These are phyloP conservation scores for Xylaria intraflava DNA, from an alignment of 495 filamentous ascomycete genomes.

Conservation along the genomic window DNA sequence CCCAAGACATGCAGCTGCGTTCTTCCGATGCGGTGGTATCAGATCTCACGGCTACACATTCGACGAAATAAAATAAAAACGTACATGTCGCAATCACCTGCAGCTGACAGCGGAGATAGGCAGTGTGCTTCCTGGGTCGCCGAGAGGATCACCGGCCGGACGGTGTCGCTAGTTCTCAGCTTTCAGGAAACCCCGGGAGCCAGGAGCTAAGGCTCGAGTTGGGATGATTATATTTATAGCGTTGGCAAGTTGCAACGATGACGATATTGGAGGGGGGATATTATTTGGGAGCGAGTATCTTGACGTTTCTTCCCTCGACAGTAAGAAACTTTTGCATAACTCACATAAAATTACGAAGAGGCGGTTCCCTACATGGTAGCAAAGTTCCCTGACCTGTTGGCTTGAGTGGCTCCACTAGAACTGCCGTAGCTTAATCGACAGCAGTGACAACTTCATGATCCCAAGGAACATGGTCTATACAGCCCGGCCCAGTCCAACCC, in stretches of 20 bases:
- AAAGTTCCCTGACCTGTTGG: neutral
- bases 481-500: neutral
- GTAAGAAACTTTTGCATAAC: neutral
- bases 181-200: neutral
- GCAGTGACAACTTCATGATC: constrained; percentile 4
- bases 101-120: constrained; percentile 8
- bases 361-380: neutral
- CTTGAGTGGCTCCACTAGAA: neutral
- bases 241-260: too few relatives aligned
- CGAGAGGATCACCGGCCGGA: neutral
- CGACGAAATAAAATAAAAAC: constrained; percentile 12
- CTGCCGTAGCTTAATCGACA: constrained; percentile 1
- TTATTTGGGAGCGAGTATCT: neutral
- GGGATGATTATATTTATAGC: too few relatives aligned
- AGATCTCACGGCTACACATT: constrained; percentile 9
- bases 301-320: neutral
- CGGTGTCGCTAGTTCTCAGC: neutral
- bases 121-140: neutral
- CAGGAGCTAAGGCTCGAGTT: too few relatives aligned
- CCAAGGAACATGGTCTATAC: constrained; percentile 5
- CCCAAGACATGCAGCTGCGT: constrained; percentile 14
- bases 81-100: constrained; percentile 6
- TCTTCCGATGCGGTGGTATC: constrained; percentile 11
- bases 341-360: neutral
- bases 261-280: too few relatives aligned